Conservation (phyloP, 371 early-diverging fungal genomes). For the Sporodiniella umbellata region DNA sequence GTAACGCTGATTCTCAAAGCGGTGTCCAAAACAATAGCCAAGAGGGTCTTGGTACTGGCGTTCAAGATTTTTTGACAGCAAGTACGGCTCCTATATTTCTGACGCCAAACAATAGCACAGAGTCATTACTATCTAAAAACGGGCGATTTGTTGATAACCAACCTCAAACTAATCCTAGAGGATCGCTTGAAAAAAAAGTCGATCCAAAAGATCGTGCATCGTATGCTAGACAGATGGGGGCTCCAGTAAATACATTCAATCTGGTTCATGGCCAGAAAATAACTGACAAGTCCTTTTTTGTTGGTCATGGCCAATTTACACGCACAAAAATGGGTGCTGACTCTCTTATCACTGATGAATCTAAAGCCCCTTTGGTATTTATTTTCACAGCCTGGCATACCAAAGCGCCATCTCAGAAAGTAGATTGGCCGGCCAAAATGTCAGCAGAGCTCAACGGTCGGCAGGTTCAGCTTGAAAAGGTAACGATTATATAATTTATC, state of each 20-base stretch:
- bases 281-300: neutral
- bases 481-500: conserved; percentile 4
- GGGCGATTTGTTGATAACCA: neutral
- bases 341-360: neutral
- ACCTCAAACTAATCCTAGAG: too few species aligned
- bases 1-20: too few species aligned
- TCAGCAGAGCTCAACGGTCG: conserved; percentile 19
- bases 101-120: neutral
- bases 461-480: conserved; percentile 13
- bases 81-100: too few species aligned
- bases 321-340: neutral
- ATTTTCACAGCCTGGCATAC: conserved; percentile 24
- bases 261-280: neutral
- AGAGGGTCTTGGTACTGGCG: too few species aligned
- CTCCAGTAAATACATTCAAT: neutral
- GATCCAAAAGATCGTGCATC: neutral
- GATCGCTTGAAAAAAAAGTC: neutral
- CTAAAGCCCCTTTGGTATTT: conserved; percentile 17
- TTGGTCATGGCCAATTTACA: neutral
- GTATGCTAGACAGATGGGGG: neutral
- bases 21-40: too few species aligned
- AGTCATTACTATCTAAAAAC: neutral
- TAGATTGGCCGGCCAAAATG: conserved; percentile 37
- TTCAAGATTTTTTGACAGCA: too few species aligned
- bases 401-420: conserved; percentile 8